phyloP scores from a whole-genome alignment of 352 stramenopile species.

The Phytophthora quininea region DNA sequence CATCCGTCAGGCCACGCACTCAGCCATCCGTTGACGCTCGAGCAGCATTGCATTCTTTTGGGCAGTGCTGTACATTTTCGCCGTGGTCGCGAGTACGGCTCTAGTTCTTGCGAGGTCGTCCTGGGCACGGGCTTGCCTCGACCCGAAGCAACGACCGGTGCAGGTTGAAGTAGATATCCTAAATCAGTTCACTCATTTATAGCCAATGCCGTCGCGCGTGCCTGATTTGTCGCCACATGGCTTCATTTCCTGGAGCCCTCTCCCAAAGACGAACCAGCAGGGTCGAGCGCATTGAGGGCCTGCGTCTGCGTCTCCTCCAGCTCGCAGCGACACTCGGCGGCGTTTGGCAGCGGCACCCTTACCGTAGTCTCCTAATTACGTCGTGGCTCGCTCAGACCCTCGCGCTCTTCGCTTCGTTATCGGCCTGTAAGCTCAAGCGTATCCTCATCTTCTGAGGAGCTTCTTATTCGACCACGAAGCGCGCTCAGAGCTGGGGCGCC shows the following conservation, averaged over 20 bases:
- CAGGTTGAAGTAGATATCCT: not conserved
- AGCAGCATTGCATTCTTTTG: too few species aligned
- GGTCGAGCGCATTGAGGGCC: constrained; percentile 3
- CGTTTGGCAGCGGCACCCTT: not conserved
- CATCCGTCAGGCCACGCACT: too few species aligned
- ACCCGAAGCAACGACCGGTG: not conserved
- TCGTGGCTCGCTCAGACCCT: not conserved
- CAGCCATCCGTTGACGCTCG: too few species aligned
- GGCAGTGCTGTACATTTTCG: too few species aligned
- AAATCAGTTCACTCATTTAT: constrained; percentile 4
- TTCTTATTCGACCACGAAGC: constrained; percentile 10
- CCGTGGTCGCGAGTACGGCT: too few species aligned
- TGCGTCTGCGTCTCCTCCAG: not conserved
- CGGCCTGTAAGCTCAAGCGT: constrained; percentile 5
- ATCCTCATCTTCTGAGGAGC: not conserved
- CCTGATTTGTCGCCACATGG: constrained; percentile 39
- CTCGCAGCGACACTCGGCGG: not conserved
- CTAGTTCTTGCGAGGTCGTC: too few species aligned
- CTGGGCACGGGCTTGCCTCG: too few species aligned
- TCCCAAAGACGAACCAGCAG: constrained; percentile 42
- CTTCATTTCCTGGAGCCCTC: constrained; percentile 16
- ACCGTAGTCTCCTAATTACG: too few species aligned
- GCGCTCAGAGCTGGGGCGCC: not conserved
- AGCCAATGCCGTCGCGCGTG: constrained; percentile 15
- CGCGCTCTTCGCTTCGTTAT: constrained; percentile 11